Percentiles rank a stretch among this genome's conserved stretches.
These are phyloP conservation scores for Coffea humblotiana DNA, from an alignment of 305 asterid genomes.

Conservation along the genomic window DNA sequence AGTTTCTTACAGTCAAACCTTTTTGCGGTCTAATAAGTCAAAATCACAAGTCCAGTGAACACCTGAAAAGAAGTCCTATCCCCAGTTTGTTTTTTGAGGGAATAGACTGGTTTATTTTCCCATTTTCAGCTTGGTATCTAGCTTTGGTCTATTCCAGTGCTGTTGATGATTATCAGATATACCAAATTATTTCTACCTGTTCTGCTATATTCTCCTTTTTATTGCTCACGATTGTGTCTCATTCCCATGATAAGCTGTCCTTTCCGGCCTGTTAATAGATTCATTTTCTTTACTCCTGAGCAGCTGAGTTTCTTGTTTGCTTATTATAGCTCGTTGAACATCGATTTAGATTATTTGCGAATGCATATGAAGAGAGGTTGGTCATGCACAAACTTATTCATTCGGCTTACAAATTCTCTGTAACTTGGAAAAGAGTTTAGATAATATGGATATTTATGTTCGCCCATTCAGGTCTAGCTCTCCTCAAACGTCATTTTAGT, in stretches of 20 bases:
- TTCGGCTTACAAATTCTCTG: not conserved
- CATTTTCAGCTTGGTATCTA: not conserved
- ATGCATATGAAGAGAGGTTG: not conserved
- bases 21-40: too few relatives aligned
- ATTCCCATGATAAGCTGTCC: not conserved
- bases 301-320: not conserved
- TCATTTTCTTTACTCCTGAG: not conserved
- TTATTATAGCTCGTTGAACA: not conserved
- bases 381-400: not conserved
- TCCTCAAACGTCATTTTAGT: not conserved
- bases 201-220: not conserved
- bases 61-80: not conserved
- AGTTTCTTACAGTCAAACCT: not conserved
- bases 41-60: not conserved
- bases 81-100: not conserved
- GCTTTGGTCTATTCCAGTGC: not conserved
- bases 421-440: not conserved
- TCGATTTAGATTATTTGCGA: not conserved
- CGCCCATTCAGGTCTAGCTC: not conserved
- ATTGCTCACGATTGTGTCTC: not conserved
- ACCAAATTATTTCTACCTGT: not conserved
- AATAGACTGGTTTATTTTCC: not conserved
- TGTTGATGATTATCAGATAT: not conserved
- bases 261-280: not conserved
- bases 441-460: not conserved